Conservation (phyloP, 176 grass and related monocot species). For the Phoenix dactylifera region DNA sequence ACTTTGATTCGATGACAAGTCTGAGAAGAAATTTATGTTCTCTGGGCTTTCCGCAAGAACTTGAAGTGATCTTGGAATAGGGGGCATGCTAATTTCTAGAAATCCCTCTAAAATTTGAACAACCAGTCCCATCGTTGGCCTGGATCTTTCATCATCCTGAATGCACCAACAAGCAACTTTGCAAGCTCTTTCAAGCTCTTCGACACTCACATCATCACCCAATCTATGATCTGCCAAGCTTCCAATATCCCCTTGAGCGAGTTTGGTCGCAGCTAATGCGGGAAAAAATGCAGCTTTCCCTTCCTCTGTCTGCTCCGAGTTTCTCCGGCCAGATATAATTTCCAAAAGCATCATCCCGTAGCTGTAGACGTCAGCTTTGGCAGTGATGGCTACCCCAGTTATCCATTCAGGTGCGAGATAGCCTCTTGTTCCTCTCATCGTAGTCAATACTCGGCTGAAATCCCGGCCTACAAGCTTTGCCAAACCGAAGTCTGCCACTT, state of each 20-base stretch:
- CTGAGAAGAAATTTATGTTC: conserved; percentile 67
- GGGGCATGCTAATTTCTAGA: conserved; percentile 59
- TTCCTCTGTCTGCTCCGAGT: conserved; percentile 32
- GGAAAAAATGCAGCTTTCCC: conserved; percentile 39
- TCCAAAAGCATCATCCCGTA: conserved; percentile 89
- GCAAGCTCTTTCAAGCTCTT: conserved; percentile 62
- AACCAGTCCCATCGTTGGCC: conserved; percentile 65
- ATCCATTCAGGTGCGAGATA: conserved; percentile 93
- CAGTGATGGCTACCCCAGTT: conserved; percentile 51
- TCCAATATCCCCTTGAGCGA: conserved; percentile 44
- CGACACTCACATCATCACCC: conserved; percentile 33
- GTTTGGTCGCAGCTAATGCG: conserved; percentile 38
- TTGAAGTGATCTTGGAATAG: conserved; percentile 54
- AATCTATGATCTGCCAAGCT: conserved; percentile 54
- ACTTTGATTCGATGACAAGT: conserved; percentile 37
- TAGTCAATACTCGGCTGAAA: conserved; percentile 79
- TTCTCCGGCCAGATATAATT: conserved; percentile 70
- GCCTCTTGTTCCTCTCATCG: conserved; percentile 77
- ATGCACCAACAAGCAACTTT: conserved; percentile 89
- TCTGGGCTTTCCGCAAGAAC: conserved; percentile 52
- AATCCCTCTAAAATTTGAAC: conserved; percentile 75
- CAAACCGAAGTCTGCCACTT: too few species aligned
- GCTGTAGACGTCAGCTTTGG: conserved; percentile 82
- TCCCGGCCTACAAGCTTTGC: conserved; percentile 57
- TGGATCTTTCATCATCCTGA: conserved; percentile 65